A percentile compares a stretch with the other conserved stretches of the same genome.
Evolutionary conservation across 768 basidiomycete genomes (phyloP).

Genomic region (Kwoniella newhampshirensis): DNA sequence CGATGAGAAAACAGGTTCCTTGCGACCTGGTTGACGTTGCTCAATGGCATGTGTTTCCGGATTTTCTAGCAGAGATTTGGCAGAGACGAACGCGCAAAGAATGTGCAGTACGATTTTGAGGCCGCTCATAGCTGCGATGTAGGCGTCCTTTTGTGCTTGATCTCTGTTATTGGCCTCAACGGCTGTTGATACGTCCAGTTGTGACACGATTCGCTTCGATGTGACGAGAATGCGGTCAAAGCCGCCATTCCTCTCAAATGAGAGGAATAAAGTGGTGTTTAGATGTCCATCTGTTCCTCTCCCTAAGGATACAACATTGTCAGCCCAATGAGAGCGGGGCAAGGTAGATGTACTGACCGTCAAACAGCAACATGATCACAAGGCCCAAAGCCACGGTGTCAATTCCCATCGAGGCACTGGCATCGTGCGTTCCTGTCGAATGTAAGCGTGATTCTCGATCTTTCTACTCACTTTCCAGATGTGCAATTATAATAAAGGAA

Average conservation of each 20-base stretch:
- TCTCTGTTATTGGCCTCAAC: not conserved
- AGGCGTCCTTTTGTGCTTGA: conserved; percentile 1
- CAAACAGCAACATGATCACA: conserved; percentile 61
- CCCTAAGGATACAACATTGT: conserved; percentile 57
- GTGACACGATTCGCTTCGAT: conserved; percentile 7
- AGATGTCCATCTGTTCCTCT: conserved; percentile 70
- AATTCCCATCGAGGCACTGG: conserved; percentile 43
- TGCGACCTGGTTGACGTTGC: conserved; percentile 64
- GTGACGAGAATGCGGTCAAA: conserved; percentile 46
- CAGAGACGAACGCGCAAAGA: conserved; percentile 70
- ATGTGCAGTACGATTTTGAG: conserved; percentile 63
- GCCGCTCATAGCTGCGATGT: conserved; percentile 13
- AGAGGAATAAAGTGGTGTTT: conserved; percentile 76
- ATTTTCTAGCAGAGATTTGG: conserved; percentile 79
- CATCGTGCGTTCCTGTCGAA: not conserved
- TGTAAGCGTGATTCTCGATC: not conserved
- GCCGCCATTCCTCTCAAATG: conserved; percentile 71
- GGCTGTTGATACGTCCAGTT: not conserved
- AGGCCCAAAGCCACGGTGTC: conserved; percentile 60
- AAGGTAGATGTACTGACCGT: conserved; percentile 57
- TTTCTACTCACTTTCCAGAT: conserved; percentile 58
- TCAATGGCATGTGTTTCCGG: conserved; percentile 73
- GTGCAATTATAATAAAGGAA: conserved; percentile 70
- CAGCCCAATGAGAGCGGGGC: not conserved
- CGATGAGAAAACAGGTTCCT: conserved; percentile 57